Percentiles rank a stretch among this genome's conserved stretches.
phyloP scores from a whole-genome alignment of 345 rosid species.

The Bruguiera parviflora region DNA sequence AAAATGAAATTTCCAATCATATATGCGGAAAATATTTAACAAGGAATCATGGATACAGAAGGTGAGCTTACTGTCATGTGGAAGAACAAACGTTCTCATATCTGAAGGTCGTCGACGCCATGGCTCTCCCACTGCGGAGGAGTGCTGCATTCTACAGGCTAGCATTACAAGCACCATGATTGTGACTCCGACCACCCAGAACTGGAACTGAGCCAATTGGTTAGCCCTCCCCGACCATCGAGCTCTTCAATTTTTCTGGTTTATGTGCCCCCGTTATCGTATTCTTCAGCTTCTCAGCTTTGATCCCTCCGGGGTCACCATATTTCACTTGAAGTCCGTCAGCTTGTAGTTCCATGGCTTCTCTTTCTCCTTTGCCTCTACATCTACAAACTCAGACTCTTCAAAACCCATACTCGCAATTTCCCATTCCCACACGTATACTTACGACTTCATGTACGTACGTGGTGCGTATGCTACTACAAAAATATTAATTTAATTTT shows the following conservation, averaged over 20 bases:
- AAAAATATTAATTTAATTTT: too few species aligned
- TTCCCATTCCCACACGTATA: not conserved
- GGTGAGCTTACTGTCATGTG: constrained; percentile 1
- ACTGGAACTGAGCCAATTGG: constrained; percentile 12
- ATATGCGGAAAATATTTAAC: not conserved
- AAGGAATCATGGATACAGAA: not conserved
- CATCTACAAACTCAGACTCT: not conserved
- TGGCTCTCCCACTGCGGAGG: constrained; percentile 7
- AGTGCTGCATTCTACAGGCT: constrained; percentile 21
- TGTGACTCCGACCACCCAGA: constrained; percentile 16
- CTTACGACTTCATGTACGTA: too few species aligned
- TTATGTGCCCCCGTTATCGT: constrained; percentile 2
- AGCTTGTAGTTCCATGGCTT: not conserved
- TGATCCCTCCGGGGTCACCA: not conserved
- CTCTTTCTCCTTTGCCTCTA: constrained; percentile 3
- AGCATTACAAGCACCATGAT: constrained; percentile 14
- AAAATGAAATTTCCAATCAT: too few species aligned
- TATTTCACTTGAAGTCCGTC: constrained; percentile 4
- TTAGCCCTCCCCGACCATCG: not conserved
- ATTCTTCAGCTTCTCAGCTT: constrained; percentile 13
- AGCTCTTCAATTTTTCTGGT: constrained; percentile 21
- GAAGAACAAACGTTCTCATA: constrained; percentile 12
- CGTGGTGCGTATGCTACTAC: too few species aligned
- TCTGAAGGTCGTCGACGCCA: not conserved
- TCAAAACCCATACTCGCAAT: not conserved